These are phyloP conservation scores for Fusarium palustre DNA, from an alignment of 2,329 filamentous ascomycete genomes.

Conservation along the genomic window DNA sequence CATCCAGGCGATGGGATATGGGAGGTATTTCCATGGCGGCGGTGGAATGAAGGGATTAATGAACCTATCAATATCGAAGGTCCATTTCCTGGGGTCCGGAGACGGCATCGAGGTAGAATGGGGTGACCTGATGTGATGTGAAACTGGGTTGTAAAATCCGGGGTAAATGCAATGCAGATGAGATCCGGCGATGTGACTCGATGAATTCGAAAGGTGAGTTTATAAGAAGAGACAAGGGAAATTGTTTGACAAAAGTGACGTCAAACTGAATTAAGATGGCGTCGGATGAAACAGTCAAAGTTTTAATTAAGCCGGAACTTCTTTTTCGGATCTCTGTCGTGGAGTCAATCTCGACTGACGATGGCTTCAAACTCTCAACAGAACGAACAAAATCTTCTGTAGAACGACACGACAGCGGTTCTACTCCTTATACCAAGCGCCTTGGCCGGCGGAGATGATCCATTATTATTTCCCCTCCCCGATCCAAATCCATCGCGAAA, in stretches of 20 bases:
- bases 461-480: neutral
- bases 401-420: neutral
- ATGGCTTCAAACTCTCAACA: slow-evolving; percentile 14
- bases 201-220: neutral
- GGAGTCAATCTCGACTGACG: neutral
- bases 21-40: slow-evolving; percentile 73
- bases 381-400: neutral
- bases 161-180: slow-evolving; percentile 15
- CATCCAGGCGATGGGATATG: slow-evolving; percentile 74
- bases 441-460: slow-evolving; percentile 47
- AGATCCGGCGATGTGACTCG: neutral
- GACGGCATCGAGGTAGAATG: slow-evolving; percentile 26
- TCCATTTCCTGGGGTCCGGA: slow-evolving; percentile 52
- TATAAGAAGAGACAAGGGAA: neutral
- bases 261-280: neutral
- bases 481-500: neutral
- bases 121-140: neutral
- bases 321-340: neutral
- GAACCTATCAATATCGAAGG: slow-evolving; percentile 82
- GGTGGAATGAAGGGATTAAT: slow-evolving; percentile 77
- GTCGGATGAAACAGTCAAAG: neutral
- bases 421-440: slow-evolving; percentile 10
- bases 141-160: neutral
- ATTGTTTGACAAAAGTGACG: neutral
- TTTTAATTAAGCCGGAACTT: neutral